Base-by-base conservation (phyloP, 345 rosid genomes). In the Syzygium aromaticum region DNA sequence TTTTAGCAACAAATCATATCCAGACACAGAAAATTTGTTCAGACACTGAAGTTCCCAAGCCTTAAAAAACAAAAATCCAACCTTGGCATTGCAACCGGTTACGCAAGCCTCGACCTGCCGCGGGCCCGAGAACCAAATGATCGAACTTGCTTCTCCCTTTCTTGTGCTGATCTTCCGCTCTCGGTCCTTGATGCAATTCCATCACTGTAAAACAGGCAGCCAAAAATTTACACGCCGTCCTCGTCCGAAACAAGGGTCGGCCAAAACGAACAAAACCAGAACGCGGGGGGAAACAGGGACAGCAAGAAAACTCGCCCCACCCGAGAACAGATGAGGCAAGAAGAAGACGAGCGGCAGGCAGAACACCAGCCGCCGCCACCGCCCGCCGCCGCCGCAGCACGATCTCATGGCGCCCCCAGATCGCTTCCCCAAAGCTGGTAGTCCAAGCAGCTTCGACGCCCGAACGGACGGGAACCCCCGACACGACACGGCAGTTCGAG, bases 71-170 rank as follows among this genome's bases (percentile, higher is more conserved):
- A 27, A 64, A 12, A 49, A 27, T 56, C 52, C n/a, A 90, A 98
- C 98, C 98, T 94, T 84, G 92, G 89, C 99, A 96, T 84, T 96
- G 98, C 90, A 96, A 90, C 54, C 98, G 97, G 87, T 96, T 91
- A 5, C 92, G 93, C 86, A 95, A 93, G 91, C 99, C 98, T 91
- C 92, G 91, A 54, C 98, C 99, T 84, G 99, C 94, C 23, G 92
- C 92, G 54, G 93, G 93, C 17, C 93, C 99, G 67, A 95, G 90
- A 87, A 98, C 93, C 61, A 98, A 89, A 88, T 94, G 99, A 88
- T 95, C 96, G 54, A 90, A 88, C 87, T 98, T 95, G 87, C 89
- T 91, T 82, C 87, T 91, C 38, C 51, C 90, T 77, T 88, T 89
- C 89, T 87, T 92, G 51, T 84, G 89, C 61, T 89, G 27, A 88